Base-by-base conservation (phyloP, 257 asterid species). In the Euphrasia confusa region DNA sequence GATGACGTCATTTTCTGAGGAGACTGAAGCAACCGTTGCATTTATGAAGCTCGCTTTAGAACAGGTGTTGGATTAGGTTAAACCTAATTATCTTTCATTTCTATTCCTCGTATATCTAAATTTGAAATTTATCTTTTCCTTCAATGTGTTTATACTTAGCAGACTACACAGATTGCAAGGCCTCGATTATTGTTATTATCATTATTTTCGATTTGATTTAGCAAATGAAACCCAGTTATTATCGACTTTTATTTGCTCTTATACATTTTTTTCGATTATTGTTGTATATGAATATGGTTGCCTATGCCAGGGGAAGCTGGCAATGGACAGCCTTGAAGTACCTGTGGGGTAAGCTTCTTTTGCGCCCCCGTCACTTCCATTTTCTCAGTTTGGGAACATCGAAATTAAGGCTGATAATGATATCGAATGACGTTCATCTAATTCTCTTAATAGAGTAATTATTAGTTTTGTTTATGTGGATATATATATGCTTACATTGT, bases 41-140 rank as follows among this genome's bases (percentile, higher is more conserved):
- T 84, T 73, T 68, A 91, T 91, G 95, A 81, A 75, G 67, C 86
- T 86, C 55, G 95, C 96, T 63, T 70, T 91, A 11, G 79, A 84
- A 68, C 90, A 87, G 95, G 95, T 84, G 8, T 9, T 15, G 24
- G 49, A 0, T 64, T 44, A 39, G 17, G n/a, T 15, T 50, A 18
- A 8, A 24, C 15, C 10, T 40, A 13, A 48, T 2, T 49, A 10
- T 59, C 48, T 57, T 44, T 63, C 40, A 6, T 7, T 42, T 8
- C 15, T 10, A n/a, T 55, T 15, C 58, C 13, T 64, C 39, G 45
- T 15, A 44, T 42, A 40, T 40, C 47, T 3, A 21, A 21, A 21
- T 21, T 21, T 21, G 24, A 21, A 21, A 21, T 21, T 58, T 18
- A n/a, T 63, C 50, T 52, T 58, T 44, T 52, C 3, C 50, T 49